Evolutionary conservation across 1,284 basidiomycete species (phyloP).

Genomic region (Rhodotorula sp.): DNA sequence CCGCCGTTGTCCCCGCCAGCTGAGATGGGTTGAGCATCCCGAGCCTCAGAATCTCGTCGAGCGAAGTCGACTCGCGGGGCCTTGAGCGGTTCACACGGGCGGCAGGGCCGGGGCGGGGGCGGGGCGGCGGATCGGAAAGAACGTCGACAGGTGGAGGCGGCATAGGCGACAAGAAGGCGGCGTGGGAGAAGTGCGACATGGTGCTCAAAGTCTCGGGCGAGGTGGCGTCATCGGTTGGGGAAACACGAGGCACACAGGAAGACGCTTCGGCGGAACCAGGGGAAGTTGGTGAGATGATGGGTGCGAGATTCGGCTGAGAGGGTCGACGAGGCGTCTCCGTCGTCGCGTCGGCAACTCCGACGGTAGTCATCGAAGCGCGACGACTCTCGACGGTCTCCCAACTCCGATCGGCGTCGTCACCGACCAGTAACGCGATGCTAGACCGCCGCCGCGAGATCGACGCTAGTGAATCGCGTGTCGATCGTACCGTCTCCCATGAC

Average conservation of each 20-base stretch:
- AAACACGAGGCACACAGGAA: background rate
- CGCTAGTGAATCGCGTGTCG: background rate
- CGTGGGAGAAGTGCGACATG: background rate
- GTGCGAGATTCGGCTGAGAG: background rate
- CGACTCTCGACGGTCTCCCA: too few species aligned
- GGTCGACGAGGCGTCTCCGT: background rate
- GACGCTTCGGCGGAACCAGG: background rate
- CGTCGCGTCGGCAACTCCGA: background rate
- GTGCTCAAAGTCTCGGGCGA: background rate
- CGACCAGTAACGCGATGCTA: background rate
- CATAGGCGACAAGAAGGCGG: constrained; percentile 5
- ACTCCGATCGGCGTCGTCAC: too few species aligned
- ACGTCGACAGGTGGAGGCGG: background rate
- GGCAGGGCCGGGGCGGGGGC: background rate
- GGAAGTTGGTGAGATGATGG: background rate
- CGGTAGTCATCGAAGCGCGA: background rate
- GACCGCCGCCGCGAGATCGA: background rate
- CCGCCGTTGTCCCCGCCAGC: background rate
- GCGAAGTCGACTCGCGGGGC: constrained; percentile 10
- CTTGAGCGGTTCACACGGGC: background rate
- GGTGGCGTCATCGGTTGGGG: background rate
- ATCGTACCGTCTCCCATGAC: background rate
- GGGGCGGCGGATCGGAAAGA: background rate
- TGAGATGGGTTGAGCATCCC: background rate
- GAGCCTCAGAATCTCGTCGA: constrained; percentile 12